phyloP scores from a whole-genome alignment of 2,329 filamentous ascomycete species.

The Dendrostoma leiphaemia region DNA sequence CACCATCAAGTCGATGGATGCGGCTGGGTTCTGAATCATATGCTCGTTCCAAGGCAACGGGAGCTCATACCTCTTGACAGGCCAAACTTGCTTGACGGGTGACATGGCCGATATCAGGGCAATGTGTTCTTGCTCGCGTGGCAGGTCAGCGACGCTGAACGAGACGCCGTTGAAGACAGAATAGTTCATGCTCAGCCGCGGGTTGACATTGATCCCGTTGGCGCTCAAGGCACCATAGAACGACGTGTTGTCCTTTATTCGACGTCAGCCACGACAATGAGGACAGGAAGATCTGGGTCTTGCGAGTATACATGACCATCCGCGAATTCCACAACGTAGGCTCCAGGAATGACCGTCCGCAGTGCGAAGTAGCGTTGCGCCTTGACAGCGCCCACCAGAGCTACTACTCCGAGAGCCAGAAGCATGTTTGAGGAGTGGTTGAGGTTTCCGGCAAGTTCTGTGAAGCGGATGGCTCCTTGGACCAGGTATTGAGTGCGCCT shows the following conservation, averaged over 20 bases:
- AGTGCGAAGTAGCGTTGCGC: too few species aligned
- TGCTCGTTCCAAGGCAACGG: neutral
- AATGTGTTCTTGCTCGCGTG: constrained; percentile 12
- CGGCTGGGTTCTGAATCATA: neutral
- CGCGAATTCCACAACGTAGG: constrained; percentile 25
- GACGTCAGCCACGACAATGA: neutral
- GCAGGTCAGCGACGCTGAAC: constrained; percentile 15
- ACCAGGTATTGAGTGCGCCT: too few species aligned
- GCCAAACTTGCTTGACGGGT: constrained; percentile 29
- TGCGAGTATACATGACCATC: constrained; percentile 15
- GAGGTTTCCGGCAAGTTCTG: too few species aligned
- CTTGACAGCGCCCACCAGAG: neutral
- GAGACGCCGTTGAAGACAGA: constrained; percentile 24
- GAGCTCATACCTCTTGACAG: constrained; percentile 23
- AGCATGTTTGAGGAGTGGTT: constrained; percentile 6
- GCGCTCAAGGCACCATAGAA: constrained; percentile 21
- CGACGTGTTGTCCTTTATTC: constrained; percentile 14
- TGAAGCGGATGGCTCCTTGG: too few species aligned
- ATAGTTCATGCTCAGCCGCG: constrained; percentile 22
- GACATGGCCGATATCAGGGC: constrained; percentile 23
- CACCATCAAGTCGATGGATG: neutral
- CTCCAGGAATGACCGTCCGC: constrained; percentile 10
- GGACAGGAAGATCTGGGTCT: neutral
- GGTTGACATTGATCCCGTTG: constrained; percentile 15
- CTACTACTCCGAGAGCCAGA: neutral